A percentile compares a stretch with the other conserved stretches of the same genome.
phyloP scores from a whole-genome alignment of 2,329 filamentous ascomycete species.

The Exophiala xenobiotica region DNA sequence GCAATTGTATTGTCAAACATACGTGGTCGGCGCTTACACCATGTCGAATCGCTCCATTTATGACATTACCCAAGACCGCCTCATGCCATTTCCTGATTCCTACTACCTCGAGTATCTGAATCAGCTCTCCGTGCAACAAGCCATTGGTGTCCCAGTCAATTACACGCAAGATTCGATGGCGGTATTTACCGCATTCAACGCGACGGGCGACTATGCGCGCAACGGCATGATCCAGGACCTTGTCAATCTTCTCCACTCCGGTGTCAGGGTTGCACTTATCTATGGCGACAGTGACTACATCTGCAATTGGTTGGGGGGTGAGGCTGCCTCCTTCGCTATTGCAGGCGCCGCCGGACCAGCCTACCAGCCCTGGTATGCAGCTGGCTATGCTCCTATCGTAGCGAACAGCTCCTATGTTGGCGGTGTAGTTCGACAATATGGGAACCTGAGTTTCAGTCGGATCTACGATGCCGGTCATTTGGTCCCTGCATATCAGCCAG shows the following conservation, averaged over 20 bases:
- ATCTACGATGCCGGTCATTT: slow-evolving; percentile 56
- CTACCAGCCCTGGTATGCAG: slow-evolving; percentile 32
- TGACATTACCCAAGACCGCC: slow-evolving; percentile 56
- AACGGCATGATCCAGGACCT: slow-evolving; percentile 34
- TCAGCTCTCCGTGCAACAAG: slow-evolving; percentile 52
- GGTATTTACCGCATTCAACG: slow-evolving; percentile 33
- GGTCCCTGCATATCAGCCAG: slow-evolving; percentile 52
- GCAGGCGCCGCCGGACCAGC: slow-evolving; percentile 32
- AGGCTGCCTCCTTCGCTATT: slow-evolving; percentile 48
- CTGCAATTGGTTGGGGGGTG: slow-evolving; percentile 47
- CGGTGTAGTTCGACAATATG: slow-evolving; percentile 43
- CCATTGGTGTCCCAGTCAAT: slow-evolving; percentile 55
- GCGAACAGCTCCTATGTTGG: slow-evolving; percentile 51
- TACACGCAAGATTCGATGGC: slow-evolving; percentile 38
- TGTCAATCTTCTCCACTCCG: slow-evolving; percentile 36
- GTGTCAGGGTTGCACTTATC: slow-evolving; percentile 47
- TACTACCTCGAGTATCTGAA: slow-evolving; percentile 62
- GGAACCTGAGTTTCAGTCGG: slow-evolving; percentile 48
- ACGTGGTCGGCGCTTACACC: slow-evolving; percentile 42
- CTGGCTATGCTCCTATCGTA: slow-evolving; percentile 51
- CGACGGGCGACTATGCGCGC: slow-evolving; percentile 31
- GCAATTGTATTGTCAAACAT: slow-evolving; percentile 35
- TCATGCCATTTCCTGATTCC: slow-evolving; percentile 58
- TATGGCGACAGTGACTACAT: slow-evolving; percentile 39
- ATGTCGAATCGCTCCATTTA: slow-evolving; percentile 46